A percentile compares a stretch with the other conserved stretches of the same genome.
phyloP scores from a whole-genome alignment of 75 land plant species.

The Sequoiadendron giganteum region DNA sequence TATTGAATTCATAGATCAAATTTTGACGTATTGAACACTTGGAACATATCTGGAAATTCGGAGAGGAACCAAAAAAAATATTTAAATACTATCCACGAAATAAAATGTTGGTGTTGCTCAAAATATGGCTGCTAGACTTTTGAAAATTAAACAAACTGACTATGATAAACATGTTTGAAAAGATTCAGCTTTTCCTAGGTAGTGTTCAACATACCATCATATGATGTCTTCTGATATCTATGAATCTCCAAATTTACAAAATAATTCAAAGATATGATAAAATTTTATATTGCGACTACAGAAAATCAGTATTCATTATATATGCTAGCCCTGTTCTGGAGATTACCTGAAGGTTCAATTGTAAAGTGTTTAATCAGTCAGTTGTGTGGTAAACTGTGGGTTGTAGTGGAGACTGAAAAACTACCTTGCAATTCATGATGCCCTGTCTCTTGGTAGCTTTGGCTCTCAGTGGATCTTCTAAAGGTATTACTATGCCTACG shows the following conservation, averaged over 20 bases:
- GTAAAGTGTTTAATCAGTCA: not conserved
- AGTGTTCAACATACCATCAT: not conserved
- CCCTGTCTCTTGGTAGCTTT: not conserved
- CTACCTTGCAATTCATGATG: not conserved
- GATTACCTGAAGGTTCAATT: not conserved
- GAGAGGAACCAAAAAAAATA: not conserved
- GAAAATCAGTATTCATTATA: not conserved
- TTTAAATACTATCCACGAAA: not conserved
- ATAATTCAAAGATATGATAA: not conserved
- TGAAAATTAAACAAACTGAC: not conserved
- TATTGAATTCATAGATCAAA: not conserved
- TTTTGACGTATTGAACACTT: not conserved
- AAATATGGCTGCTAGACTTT: not conserved
- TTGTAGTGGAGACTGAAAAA: not conserved
- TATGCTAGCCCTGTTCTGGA: not conserved
- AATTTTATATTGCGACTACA: not conserved
- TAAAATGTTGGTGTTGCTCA: not conserved
- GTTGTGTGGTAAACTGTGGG: not conserved
- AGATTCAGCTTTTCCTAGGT: not conserved
- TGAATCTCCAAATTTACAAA: not conserved
- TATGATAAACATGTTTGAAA: not conserved
- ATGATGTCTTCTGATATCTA: not conserved
- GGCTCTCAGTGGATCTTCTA: not conserved
- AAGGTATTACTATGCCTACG: not conserved
- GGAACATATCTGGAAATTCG: not conserved